Conservation (phyloP, 2,329 filamentous ascomycete species). For the Epichloe sp. region DNA sequence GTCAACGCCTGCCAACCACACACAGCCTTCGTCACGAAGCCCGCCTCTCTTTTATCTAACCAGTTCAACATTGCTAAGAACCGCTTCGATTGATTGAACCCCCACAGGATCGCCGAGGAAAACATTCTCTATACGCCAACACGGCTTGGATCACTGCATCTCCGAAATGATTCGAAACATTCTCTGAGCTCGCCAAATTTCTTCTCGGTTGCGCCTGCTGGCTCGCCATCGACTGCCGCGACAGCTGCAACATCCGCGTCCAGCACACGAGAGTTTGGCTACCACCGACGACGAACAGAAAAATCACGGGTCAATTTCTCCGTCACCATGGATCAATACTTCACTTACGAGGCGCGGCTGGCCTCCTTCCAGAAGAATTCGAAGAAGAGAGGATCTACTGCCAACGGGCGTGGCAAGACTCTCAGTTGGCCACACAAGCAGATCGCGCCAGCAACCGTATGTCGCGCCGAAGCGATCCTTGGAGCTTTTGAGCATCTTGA, state of each 20-base stretch:
- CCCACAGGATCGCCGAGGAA: background rate
- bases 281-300: background rate
- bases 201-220: background rate
- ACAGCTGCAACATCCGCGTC: background rate
- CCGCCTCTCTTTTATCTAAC: background rate
- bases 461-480: background rate
- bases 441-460: conserved; percentile 20
- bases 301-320: background rate
- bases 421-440: conserved; percentile 63
- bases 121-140: background rate
- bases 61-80: background rate
- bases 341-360: conserved; percentile 62
- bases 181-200: background rate
- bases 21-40: background rate
- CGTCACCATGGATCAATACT: conserved; percentile 25
- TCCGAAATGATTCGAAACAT: background rate
- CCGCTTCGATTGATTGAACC: background rate
- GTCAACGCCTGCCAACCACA: conserved; percentile 2
- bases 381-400: conserved; percentile 58
- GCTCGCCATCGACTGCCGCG: background rate
- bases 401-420: conserved; percentile 39
- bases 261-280: background rate
- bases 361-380: conserved; percentile 60
- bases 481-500: background rate
- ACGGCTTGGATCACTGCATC: background rate